These are phyloP conservation scores for Neoboletus magnificus DNA, from an alignment of 768 basidiomycete species.

Conservation along the genomic window DNA sequence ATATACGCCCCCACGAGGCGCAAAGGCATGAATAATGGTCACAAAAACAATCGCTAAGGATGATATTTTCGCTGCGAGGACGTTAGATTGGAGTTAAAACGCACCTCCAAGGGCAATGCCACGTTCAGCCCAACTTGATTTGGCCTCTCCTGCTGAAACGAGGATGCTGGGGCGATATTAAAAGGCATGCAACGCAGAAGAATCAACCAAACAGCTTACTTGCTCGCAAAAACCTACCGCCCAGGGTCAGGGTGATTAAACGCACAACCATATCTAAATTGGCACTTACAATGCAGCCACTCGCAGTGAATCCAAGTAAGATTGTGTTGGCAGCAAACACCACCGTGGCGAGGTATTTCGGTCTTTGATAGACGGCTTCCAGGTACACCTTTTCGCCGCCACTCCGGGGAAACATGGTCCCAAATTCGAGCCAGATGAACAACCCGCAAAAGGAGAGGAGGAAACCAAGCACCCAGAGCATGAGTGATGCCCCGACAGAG, in stretches of 20 bases:
- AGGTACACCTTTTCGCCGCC: conserved; percentile 66
- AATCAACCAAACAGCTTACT: conserved; percentile 12
- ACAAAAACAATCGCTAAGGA: conserved; percentile 46
- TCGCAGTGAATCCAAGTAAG: conserved; percentile 39
- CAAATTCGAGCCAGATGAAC: conserved; percentile 35
- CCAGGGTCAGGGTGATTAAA: neutral
- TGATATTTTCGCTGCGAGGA: too few relatives aligned
- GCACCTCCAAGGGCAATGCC: neutral
- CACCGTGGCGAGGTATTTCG: conserved; percentile 46
- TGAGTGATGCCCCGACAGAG: conserved; percentile 56
- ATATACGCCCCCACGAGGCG: conserved; percentile 44
- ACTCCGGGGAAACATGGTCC: conserved; percentile 15
- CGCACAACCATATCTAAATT: neutral
- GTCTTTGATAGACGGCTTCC: conserved; percentile 50
- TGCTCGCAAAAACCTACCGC: conserved; percentile 32
- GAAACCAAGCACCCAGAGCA: conserved; percentile 64
- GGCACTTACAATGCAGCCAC: conserved; percentile 45
- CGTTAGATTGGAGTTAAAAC: neutral
- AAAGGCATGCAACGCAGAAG: neutral
- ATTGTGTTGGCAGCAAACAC: conserved; percentile 50
- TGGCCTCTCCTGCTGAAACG: conserved; percentile 11
- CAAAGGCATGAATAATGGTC: conserved; percentile 49
- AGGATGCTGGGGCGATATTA: conserved; percentile 39
- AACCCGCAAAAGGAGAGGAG: conserved; percentile 54
- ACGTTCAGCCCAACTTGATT: neutral